These are phyloP conservation scores for Nannochloropsis gaditana DNA, from an alignment of 108 stramenopile genomes.

Conservation along the genomic window DNA sequence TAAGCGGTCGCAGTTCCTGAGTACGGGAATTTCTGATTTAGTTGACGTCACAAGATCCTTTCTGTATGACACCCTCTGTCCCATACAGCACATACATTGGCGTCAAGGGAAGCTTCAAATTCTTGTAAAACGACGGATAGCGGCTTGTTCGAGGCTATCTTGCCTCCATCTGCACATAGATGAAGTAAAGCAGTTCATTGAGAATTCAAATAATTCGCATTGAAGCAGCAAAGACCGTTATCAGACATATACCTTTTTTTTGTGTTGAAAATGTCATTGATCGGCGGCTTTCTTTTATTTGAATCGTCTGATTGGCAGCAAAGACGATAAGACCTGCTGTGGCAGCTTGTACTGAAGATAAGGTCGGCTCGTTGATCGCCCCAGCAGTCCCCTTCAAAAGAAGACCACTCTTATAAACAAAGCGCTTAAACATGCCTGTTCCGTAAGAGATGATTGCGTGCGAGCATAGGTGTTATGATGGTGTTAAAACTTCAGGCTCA, in stretches of 20 bases:
- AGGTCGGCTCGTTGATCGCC: neutral
- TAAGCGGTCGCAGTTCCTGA: neutral
- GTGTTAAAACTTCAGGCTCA: no score
- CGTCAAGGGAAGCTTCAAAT: neutral
- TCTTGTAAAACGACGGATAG: slow-evolving; percentile 12
- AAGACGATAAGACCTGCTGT: neutral
- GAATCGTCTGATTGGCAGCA: neutral
- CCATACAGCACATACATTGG: neutral
- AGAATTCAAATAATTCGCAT: neutral
- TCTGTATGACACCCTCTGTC: neutral
- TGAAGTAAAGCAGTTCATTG: neutral
- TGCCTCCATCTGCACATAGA: slow-evolving; percentile 6
- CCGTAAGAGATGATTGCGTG: no score
- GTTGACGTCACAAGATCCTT: no score
- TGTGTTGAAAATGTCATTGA: neutral
- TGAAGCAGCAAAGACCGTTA: neutral
- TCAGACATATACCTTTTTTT: neutral
- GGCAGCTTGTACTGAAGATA: neutral
- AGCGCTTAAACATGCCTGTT: neutral
- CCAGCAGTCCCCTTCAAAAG: neutral
- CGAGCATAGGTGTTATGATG: no score
- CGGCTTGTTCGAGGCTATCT: neutral
- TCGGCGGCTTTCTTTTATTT: neutral
- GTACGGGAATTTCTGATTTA: neutral
- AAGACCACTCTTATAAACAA: neutral